Base-by-base conservation (phyloP, 1,284 basidiomycete species). In the Ustilago nuda region DNA sequence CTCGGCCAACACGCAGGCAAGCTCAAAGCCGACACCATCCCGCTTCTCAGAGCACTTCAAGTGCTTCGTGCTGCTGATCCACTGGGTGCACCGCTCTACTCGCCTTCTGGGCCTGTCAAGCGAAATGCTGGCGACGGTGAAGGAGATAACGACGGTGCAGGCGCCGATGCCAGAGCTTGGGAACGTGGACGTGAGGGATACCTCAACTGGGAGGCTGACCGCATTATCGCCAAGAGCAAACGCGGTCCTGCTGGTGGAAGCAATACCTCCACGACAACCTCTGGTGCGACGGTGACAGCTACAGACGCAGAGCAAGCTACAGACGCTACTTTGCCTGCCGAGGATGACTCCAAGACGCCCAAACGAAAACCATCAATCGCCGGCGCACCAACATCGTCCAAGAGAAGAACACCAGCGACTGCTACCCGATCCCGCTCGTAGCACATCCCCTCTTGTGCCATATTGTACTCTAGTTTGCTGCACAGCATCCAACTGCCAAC, bases 191-290 rank as follows among this genome's bases (percentile, higher is more conserved):
- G 82, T 23, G 81, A 84, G 53, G 69, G 58, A 2, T 84, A 83
- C 56, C 64, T 84, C 32, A 79, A 75, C 39, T 84, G 82, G 82
- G 80, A 82, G 57, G 75, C 80, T 17, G 67, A 79, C 32, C 62
- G 78, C 11, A 82, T 84, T 54, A 62, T 83, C 33, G 75, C 79
- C 19, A 75, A 77, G 46, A 57, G 54, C 54, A 77, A 77, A 19
- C 55, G 68, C 9, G 45, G 58, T 11, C 56, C 46, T n/a, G 56
- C 56, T 0, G 46, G 27, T 4, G 35, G 56, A 32, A 45, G 30
- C 32, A 48, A 23, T 32, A 11, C 41, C 9, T 23, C 48, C 4
- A n/a, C 32, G 15, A 39, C 50, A n/a, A 15, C 50, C 48, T 30
- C 45, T 41, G 57, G 46, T 35, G 6, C 45, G 11, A 33, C 37